Percentiles rank a stretch among this genome's conserved stretches.
Evolutionary conservation across 1,284 basidiomycete species (phyloP).

Genomic region (Cutaneotrichosporon cavernicola): DNA sequence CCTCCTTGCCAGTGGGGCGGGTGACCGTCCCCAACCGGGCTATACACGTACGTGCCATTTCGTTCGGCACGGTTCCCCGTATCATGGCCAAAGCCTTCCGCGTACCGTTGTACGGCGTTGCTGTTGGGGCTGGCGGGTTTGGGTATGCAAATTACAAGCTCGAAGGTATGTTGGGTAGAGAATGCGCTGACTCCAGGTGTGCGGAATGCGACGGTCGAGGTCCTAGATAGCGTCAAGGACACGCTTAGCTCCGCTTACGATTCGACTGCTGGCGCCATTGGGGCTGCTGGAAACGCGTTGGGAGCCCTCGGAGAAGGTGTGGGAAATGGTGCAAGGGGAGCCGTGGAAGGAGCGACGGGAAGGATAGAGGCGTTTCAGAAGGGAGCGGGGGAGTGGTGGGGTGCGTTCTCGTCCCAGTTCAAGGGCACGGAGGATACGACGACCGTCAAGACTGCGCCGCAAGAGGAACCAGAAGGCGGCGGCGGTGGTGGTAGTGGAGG

Average conservation of each 20-base stretch:
- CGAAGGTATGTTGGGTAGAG: conserved; percentile 64
- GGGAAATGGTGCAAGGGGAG: conserved; percentile 21
- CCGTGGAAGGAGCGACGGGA: conserved; percentile 30
- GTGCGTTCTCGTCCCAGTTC: conserved; percentile 40
- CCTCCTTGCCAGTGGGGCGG: conserved; percentile 3
- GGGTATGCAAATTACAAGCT: conserved; percentile 92
- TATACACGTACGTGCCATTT: conserved; percentile 68
- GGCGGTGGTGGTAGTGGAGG: conserved; percentile 18
- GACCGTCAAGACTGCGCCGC: conserved; percentile 24
- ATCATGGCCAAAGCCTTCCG: conserved; percentile 79
- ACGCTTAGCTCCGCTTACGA: conserved; percentile 44
- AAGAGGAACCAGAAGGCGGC: conserved; percentile 33
- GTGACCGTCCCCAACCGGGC: conserved; percentile 27
- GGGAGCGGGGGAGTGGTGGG: conserved; percentile 46
- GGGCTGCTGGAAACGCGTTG: conserved; percentile 21
- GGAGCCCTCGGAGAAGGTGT: conserved; percentile 18
- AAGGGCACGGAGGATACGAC: conserved; percentile 6
- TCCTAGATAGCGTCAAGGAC: conserved; percentile 38
- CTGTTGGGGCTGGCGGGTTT: conserved; percentile 81
- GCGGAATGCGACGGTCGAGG: conserved; percentile 46
- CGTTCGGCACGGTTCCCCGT: conserved; percentile 76
- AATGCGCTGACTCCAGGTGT: conserved; percentile 31
- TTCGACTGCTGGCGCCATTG: conserved; percentile 27
- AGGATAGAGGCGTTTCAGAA: conserved; percentile 34
- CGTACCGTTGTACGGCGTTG: conserved; percentile 78